phyloP scores from a whole-genome alignment of 805 yeast genomes.

The Blastobotrys attinorum region DNA sequence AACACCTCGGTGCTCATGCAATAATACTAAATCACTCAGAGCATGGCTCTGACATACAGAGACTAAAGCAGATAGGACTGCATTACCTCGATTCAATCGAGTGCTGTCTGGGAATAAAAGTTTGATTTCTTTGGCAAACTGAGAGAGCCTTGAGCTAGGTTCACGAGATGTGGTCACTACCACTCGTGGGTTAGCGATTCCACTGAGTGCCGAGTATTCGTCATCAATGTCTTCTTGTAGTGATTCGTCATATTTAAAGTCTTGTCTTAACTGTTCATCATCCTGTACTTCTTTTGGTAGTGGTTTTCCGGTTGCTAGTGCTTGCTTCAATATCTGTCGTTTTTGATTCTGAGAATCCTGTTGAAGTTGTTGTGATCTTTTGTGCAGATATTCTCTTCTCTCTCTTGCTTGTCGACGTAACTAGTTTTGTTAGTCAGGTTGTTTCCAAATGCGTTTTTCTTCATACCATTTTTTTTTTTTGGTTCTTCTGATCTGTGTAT shows the following conservation, averaged over 20 bases:
- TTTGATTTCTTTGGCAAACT: constrained; percentile 88
- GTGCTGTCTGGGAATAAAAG: constrained; percentile 84
- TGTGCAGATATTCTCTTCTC: constrained; percentile 85
- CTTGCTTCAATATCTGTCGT: constrained; percentile 76
- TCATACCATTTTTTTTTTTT: background rate
- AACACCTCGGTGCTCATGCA: constrained; percentile 97
- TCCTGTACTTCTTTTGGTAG: constrained; percentile 86
- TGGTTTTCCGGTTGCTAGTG: constrained; percentile 86
- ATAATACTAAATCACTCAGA: constrained; percentile 72
- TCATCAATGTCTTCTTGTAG: constrained; percentile 67
- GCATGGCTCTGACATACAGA: constrained; percentile 75
- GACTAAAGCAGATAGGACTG: constrained; percentile 76
- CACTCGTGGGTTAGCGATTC: constrained; percentile 82
- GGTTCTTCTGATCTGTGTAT: background rate
- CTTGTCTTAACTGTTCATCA: constrained; percentile 70
- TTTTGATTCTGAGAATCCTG: constrained; percentile 81
- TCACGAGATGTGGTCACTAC: constrained; percentile 91
- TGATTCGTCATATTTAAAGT: constrained; percentile 81
- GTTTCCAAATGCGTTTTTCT: background rate
- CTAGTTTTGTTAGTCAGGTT: constrained; percentile 25
- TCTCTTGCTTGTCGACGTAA: constrained; percentile 92
- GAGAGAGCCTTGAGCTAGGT: constrained; percentile 77
- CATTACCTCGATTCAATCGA: constrained; percentile 88
- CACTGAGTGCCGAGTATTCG: constrained; percentile 82
- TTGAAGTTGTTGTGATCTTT: constrained; percentile 82